Evolutionary conservation across 108 stramenopile genomes (phyloP), one percentile per base, ranked within the genome.

Genomic region (Poteriospumella lacustris): DNA sequence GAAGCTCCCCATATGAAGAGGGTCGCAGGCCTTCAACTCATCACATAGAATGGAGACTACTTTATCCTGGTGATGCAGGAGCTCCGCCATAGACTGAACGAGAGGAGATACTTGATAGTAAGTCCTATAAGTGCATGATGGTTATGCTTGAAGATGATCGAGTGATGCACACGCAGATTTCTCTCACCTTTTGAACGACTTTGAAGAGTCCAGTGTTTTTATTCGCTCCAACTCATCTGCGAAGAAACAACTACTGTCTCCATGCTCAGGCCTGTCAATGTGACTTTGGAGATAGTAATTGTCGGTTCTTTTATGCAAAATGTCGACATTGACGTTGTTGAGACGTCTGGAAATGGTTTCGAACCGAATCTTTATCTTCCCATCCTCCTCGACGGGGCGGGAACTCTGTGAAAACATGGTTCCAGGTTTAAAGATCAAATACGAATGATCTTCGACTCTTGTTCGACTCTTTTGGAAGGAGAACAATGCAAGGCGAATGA

Each of bases 141-240:
- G 24, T 56, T 15, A 56, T 56, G 24, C 52, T 56, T 56, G 24
- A 19, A 56, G 24, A n/a, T n/a, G n/a, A n/a, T n/a, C n/a, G n/a
- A n/a, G n/a, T n/a, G n/a, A n/a, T n/a, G n/a, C n/a, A n/a, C n/a
- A n/a, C n/a, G n/a, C n/a, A n/a, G n/a, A n/a, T n/a, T n/a, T n/a
- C n/a, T n/a, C 52, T 19, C 24, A 56, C 52, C 24, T 56, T 68
- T 73, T 73, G 24, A 73, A 73, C 5, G 36, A 26, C 5, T 3
- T 3, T 12, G 70, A 42, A 9, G 3, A 26, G 36, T 73, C 44
- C 3, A 38, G 36, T 52, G 12, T 56, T 73, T 42, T 73, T 34
- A 73, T 9, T 52, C 5, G 3, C 47, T 73, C 70, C 5, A 73
- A 73, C 31, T 73, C 70, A 42, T 73, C 70, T 42, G 9, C 31